Percentiles rank a stretch among this genome's conserved stretches.
Conservation (phyloP, 495 filamentous ascomycete genomes). For the Aspergillus diversus region DNA sequence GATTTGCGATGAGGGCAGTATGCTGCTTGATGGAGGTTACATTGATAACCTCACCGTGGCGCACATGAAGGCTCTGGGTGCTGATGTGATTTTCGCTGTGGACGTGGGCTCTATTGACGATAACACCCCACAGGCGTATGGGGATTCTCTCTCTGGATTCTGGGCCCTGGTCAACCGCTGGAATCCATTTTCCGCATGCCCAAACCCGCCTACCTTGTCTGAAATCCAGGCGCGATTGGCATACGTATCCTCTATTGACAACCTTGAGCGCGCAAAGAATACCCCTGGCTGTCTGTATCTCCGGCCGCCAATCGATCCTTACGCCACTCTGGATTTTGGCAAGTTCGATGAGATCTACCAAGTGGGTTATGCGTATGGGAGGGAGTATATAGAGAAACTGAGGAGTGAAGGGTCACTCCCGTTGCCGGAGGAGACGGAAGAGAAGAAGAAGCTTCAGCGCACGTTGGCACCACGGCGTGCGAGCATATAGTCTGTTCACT, state of each 20-base stretch:
- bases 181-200: constrained; percentile 86
- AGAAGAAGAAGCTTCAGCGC: constrained; percentile 83
- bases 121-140: constrained; percentile 84
- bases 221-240: constrained; percentile 95
- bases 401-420: constrained; percentile 74
- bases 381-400: constrained; percentile 72
- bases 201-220: constrained; percentile 91
- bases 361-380: constrained; percentile 84
- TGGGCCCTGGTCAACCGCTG: constrained; percentile 94
- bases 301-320: constrained; percentile 90
- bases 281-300: constrained; percentile 90
- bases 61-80: constrained; percentile 94
- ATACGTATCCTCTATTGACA: constrained; percentile 92
- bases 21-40: constrained; percentile 96
- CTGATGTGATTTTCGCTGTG: constrained; percentile 91
- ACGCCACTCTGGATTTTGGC: constrained; percentile 92
- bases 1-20: constrained; percentile 92
- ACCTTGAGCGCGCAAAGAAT: constrained; percentile 88
- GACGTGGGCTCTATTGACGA: constrained; percentile 94
- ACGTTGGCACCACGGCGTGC: constrained; percentile 93
- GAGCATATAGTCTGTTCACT: constrained; percentile 61
- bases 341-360: constrained; percentile 97
- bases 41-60: constrained; percentile 96
- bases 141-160: constrained; percentile 91
- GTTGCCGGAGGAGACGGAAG: constrained; percentile 72